Base-by-base conservation (phyloP, 306 rosid species). In the Prunus davidiana region DNA sequence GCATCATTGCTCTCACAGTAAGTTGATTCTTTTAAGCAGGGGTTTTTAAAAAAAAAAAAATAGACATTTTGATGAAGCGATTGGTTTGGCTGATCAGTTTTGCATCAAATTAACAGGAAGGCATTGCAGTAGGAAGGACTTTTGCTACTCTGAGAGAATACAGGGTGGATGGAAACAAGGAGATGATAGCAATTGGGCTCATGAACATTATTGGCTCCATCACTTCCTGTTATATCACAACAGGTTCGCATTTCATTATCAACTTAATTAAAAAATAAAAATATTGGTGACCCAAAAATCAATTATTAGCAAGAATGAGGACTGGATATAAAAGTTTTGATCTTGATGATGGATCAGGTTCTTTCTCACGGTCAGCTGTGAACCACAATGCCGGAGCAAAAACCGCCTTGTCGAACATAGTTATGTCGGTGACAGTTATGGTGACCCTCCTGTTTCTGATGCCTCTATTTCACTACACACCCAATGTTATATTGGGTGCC, bases 61-160 rank as follows among this genome's bases (percentile, higher is more conserved):
- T 10, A 15, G 43, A 49, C 15, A n/a, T 32, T 54, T 54, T 27
- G 8, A 27, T 7, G 1, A 6, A 6, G 30, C 18, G 46, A 20
- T 14, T 25, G 47, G 66, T 32, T 11, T 68, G 55, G 69, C 57
- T 49, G 27, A 63, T 63, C 7, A 56, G 16, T 11, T 49, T 13
- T 82, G 24, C 28, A 74, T 30, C 34, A 49, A 61, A 46, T 11
- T 76, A 80, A 86, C 84, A 95, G 98, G 98, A 95, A 87, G 98
- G 98, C 22, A 95, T 95, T 77, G 98, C 98, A 28, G 98, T 95
- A 5, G 98, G 98, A 82, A 90, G 98, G 57, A 95, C 98, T 20
- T 95, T 95, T 88, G 98, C 98, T 49, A 86, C 91, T 34, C 73
- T 95, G 6, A 90, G 84, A 84, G 91, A 88, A 72, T 95, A 95